Evolutionary conservation across 2,329 filamentous ascomycete genomes (phyloP), one percentile per base, ranked within the genome.

Genomic region (Aspergillus viridinutans): DNA sequence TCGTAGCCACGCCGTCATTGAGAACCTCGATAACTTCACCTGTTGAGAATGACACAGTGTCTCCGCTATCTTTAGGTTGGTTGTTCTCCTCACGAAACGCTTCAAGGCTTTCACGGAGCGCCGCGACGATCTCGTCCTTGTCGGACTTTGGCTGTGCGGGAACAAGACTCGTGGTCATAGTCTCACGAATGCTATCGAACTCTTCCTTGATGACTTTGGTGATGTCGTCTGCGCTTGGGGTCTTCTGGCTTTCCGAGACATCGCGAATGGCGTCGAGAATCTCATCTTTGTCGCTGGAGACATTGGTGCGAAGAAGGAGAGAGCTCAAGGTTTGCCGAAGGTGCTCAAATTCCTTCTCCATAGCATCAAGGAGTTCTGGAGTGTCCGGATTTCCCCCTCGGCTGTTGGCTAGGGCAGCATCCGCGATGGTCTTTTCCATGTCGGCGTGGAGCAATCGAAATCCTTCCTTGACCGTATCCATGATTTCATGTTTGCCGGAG

Each of bases 291-390:
- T 85, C 80, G 23, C 74, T 74, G 0, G 78, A 72, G n/a, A 79
- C 75, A 50, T 83, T 80, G n/a, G 76, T 81, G 8, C 85, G 85
- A 6, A 89, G 78, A 62, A 90, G 80, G 0, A 86, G 83, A 8
- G 83, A 85, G 69, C 91, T 89, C 51, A 96, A 83, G 0, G 89
- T 84, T 20, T 92, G 88, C 26, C 90, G 87, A 7, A 96, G 82
- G 54, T 90, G 87, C 61, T 94, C 90, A 51, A 96, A 89, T 67
- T 95, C 90, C 43, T 86, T 85, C 69, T 89, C 89, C 72, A 96
- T 86, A 52, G 90, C 84, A 58, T 90, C 87, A 42, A 87, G 81
- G n/a, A 90, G 79, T 43, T 83, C 81, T 0, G 83, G 80, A n/a
- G 90, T 83, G 60, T 91, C 87, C 0, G 85, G 70, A 10, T 69